Evolutionary conservation across 352 stramenopile genomes (phyloP).

Genomic region (Phytophthora nicotianae): DNA sequence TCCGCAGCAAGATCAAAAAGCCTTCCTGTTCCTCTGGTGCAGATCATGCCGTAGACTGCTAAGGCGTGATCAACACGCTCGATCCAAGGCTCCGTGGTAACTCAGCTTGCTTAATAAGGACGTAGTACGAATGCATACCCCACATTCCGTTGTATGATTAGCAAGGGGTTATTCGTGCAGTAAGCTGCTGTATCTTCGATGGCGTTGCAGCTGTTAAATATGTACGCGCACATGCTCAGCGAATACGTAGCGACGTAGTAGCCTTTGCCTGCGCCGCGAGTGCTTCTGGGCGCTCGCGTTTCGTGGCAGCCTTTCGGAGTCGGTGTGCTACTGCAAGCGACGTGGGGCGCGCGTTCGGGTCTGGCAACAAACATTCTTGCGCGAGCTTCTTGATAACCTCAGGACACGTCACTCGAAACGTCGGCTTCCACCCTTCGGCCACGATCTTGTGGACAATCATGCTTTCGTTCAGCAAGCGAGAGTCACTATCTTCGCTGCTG

Average conservation of each 20-base stretch:
- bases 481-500: conserved; percentile 28
- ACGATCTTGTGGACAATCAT: conserved; percentile 60
- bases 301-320: conserved; percentile 48
- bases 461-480: conserved; percentile 36
- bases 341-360: conserved; percentile 43
- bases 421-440: conserved; percentile 50
- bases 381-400: conserved; percentile 50
- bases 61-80: no score
- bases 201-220: conserved; percentile 19
- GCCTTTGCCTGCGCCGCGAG: conserved; percentile 36
- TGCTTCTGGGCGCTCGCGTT: conserved; percentile 32
- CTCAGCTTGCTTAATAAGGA: no score
- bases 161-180: background rate
- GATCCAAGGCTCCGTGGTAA: no score
- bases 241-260: conserved; percentile 34
- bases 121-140: background rate
- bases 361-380: conserved; percentile 44
- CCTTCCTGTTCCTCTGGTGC: no score
- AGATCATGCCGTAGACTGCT: no score
- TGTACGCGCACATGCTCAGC: conserved; percentile 5
- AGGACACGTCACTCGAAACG: conserved; percentile 53
- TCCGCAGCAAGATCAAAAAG: no score
- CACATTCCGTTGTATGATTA: conserved; percentile 3
- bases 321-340: conserved; percentile 53
- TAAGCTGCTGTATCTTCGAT: background rate